Conservation (phyloP, 176 grass and related monocot genomes). For the Cymbopogon citratus region DNA sequence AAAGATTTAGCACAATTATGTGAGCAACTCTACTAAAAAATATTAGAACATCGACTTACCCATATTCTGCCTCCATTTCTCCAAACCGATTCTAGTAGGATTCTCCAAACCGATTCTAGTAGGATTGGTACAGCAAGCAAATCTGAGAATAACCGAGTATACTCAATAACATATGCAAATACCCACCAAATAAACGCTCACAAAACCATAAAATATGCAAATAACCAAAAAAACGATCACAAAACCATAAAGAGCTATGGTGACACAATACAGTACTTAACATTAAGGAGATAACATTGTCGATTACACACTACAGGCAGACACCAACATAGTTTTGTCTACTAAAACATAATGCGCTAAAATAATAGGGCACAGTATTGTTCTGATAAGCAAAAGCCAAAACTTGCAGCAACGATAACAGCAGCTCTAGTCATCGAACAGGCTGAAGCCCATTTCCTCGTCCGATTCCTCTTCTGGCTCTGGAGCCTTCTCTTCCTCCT, state of each 20-base stretch:
- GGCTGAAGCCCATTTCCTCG: conserved; percentile 65
- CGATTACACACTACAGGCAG: not conserved
- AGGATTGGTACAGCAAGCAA: not conserved
- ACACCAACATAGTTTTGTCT: not conserved
- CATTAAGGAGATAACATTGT: not conserved
- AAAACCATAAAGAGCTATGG: not conserved
- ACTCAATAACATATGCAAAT: not conserved
- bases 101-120: too few species aligned
- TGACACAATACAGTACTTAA: not conserved
- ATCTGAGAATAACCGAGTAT: not conserved
- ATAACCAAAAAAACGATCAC: not conserved
- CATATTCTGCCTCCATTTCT: too few species aligned
- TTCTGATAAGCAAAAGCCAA: conserved; percentile 20
- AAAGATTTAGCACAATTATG: too few species aligned
- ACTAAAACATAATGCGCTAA: not conserved
- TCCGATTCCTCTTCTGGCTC: conserved; percentile 57
- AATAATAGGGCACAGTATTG: not conserved
- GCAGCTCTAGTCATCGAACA: conserved; percentile 51
- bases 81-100: too few species aligned
- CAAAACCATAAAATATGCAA: not conserved
- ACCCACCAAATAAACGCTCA: not conserved
- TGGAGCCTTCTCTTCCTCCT: conserved; percentile 62
- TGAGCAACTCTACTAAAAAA: too few species aligned
- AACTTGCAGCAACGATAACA: conserved; percentile 26
- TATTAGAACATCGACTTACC: too few species aligned